A percentile compares a stretch with the other conserved stretches of the same genome.
Conservation (phyloP, 768 basidiomycete genomes). For the Termitomyces sp. region DNA sequence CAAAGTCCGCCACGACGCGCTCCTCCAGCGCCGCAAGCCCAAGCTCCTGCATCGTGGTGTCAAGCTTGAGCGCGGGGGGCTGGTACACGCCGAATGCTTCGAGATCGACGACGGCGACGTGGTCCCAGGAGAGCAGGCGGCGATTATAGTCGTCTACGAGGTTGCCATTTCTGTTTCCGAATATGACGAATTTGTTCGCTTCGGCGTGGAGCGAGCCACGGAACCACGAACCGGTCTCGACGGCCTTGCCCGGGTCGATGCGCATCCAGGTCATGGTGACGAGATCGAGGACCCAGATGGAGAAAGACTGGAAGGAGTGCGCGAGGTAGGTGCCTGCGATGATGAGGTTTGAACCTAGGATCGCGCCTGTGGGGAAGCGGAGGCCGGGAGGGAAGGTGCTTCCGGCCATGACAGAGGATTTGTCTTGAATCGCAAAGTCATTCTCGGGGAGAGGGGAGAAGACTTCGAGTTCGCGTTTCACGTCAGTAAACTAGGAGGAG, state of each 20-base stretch:
- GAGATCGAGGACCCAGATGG: constrained; percentile 94
- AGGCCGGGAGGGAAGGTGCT: constrained; percentile 88
- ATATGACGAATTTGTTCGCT: constrained; percentile 82
- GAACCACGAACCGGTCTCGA: constrained; percentile 92
- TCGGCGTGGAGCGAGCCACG: constrained; percentile 86
- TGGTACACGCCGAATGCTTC: constrained; percentile 97
- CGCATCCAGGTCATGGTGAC: constrained; percentile 80
- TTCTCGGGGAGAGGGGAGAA: constrained; percentile 77
- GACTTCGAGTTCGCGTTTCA: constrained; percentile 92
- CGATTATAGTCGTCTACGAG: constrained; percentile 92
- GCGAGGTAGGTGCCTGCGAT: constrained; percentile 96
- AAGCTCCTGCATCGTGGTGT: constrained; percentile 75
- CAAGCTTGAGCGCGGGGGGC: constrained; percentile 64
- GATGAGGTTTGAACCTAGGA: constrained; percentile 87
- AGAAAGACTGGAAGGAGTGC: constrained; percentile 90
- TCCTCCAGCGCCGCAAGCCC: constrained; percentile 85
- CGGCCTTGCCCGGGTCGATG: constrained; percentile 83
- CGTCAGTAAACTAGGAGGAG: constrained; percentile 75
- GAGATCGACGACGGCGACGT: constrained; percentile 85
- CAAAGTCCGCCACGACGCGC: constrained; percentile 81
- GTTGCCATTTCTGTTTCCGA: constrained; percentile 86
- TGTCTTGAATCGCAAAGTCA: constrained; percentile 76
- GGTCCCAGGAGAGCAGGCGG: constrained; percentile 86
- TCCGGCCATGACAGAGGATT: constrained; percentile 78
- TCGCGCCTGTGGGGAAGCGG: constrained; percentile 92